A percentile compares a stretch with the other conserved stretches of the same genome.
These are phyloP conservation scores for Arthrobotrys entomopaga DNA, from an alignment of 2,329 filamentous ascomycete genomes.

Conservation along the genomic window DNA sequence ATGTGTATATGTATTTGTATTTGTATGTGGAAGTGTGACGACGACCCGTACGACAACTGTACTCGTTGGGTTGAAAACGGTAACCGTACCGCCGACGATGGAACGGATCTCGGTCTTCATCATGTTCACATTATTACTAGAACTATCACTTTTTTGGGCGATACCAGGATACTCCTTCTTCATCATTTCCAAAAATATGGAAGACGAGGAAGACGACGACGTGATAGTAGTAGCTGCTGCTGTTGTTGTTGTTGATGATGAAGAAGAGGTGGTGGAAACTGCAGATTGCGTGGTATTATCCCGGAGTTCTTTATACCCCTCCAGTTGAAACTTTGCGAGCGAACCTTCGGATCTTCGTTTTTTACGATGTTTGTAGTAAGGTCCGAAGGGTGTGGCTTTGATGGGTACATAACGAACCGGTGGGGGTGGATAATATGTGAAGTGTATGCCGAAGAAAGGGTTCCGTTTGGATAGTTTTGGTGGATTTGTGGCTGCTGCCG, in stretches of 20 bases:
- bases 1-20: too few relatives aligned
- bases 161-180: neutral
- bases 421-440: slow-evolving; percentile 13
- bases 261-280: too few relatives aligned
- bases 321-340: neutral
- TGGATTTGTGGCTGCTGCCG: too few relatives aligned
- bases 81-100: too few relatives aligned
- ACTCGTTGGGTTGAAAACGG: too few relatives aligned
- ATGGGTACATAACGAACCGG: neutral
- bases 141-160: neutral
- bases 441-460: slow-evolving; percentile 43
- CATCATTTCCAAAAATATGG: neutral
- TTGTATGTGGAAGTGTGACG: too few relatives aligned
- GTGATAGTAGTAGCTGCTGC: too few relatives aligned
- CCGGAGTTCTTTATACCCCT: neutral
- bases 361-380: slow-evolving; percentile 22
- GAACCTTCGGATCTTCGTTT: neutral
- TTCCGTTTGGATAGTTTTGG: neutral
- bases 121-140: neutral
- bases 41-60: too few relatives aligned
- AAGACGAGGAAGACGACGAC: neutral
- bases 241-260: too few relatives aligned
- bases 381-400: slow-evolving; percentile 6
- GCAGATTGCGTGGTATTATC: neutral
- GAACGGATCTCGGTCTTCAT: too few relatives aligned